A percentile compares a stretch with the other conserved stretches of the same genome.
phyloP scores from a whole-genome alignment of 1,284 basidiomycete species.

The Rhizoctonia solani region DNA sequence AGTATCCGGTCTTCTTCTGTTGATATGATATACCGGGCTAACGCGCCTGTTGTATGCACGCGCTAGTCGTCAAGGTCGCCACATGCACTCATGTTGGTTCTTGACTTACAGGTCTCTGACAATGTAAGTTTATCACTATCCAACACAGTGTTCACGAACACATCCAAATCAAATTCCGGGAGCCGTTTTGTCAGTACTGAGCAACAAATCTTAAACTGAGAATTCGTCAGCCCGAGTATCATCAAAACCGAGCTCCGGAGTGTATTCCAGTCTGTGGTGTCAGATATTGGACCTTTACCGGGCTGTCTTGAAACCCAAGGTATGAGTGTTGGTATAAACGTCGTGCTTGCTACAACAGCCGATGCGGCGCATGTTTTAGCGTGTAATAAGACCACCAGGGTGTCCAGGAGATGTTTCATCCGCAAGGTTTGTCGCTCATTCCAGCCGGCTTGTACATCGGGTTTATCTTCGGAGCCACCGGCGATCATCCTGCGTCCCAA shows the following conservation, averaged over 20 bases:
- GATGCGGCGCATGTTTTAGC: neutral
- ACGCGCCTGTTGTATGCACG: constrained; percentile 5
- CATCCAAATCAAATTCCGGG: constrained; percentile 17
- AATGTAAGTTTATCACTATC: neutral
- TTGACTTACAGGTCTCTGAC: constrained; percentile 11
- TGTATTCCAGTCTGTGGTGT: neutral
- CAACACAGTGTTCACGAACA: neutral
- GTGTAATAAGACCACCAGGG: constrained; percentile 4
- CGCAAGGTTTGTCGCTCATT: neutral
- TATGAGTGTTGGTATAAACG: constrained; percentile 7
- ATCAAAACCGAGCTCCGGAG: neutral
- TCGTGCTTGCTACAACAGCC: neutral
- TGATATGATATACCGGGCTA: constrained; percentile 16
- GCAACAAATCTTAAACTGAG: constrained; percentile 13
- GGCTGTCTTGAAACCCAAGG: constrained; percentile 3
- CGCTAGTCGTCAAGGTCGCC: neutral
- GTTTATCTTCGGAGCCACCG: neutral
- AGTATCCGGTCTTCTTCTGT: constrained; percentile 27
- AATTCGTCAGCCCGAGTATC: neutral
- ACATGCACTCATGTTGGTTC: neutral
- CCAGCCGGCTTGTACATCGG: neutral
- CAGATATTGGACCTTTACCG: neutral
- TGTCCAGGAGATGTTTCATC: constrained; percentile 15
- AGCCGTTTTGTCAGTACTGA: neutral
- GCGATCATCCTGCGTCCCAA: neutral